A percentile compares a stretch with the other conserved stretches of the same genome.
Evolutionary conservation across 2,329 filamentous ascomycete species (phyloP).

Genomic region (Talaromyces atroroseus): DNA sequence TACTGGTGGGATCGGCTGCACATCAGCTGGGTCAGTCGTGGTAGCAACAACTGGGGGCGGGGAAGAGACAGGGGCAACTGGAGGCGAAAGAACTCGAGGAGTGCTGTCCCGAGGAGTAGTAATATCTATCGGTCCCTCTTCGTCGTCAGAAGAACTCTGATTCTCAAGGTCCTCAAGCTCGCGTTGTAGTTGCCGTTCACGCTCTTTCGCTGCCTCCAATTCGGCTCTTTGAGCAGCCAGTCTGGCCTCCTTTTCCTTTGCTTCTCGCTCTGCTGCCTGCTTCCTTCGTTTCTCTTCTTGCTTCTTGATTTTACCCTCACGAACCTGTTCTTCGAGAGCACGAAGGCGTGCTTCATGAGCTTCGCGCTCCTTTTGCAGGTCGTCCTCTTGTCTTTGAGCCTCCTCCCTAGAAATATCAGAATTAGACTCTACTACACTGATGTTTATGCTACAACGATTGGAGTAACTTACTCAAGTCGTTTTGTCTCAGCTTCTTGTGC

Average conservation of each 20-base stretch:
- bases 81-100: slow-evolving; percentile 47
- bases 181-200: slow-evolving; percentile 80
- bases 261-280: slow-evolving; percentile 79
- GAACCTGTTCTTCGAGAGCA: slow-evolving; percentile 88
- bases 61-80: slow-evolving; percentile 20
- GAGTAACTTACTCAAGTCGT: slow-evolving; percentile 70
- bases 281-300: slow-evolving; percentile 91
- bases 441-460: background rate
- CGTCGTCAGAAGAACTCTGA: slow-evolving; percentile 64
- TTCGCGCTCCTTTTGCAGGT: slow-evolving; percentile 72
- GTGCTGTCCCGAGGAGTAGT: slow-evolving; percentile 55
- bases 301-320: slow-evolving; percentile 89
- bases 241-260: slow-evolving; percentile 81
- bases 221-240: slow-evolving; percentile 82
- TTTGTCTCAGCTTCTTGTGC: slow-evolving; percentile 68
- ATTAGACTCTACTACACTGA: slow-evolving; percentile 9
- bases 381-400: slow-evolving; percentile 69
- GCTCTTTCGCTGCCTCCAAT: slow-evolving; percentile 83
- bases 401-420: slow-evolving; percentile 56
- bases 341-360: slow-evolving; percentile 77
- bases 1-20: slow-evolving; percentile 13
- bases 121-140: slow-evolving; percentile 69
- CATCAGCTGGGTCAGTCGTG: slow-evolving; percentile 19
- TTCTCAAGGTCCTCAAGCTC: slow-evolving; percentile 76
- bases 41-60: slow-evolving; percentile 20